phyloP scores from a whole-genome alignment of 1,139 yeast species.

The Lizanozyma gosingica region DNA sequence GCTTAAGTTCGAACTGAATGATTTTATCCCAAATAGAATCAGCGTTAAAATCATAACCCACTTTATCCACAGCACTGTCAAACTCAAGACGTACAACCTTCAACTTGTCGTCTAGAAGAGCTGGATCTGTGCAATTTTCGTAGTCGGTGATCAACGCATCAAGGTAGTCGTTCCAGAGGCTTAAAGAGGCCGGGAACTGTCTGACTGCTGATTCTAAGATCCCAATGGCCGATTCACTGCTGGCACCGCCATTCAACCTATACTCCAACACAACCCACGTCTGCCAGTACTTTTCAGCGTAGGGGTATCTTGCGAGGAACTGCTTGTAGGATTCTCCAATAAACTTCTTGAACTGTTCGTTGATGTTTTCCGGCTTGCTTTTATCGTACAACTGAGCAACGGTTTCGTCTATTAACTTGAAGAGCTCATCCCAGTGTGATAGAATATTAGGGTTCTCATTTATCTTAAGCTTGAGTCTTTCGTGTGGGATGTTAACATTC shows the following conservation, averaged over 20 bases:
- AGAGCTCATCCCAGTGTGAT: slow-evolving; percentile 22
- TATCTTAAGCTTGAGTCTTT: slow-evolving; percentile 2
- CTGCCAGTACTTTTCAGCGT: slow-evolving; percentile 15
- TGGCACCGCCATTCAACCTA: slow-evolving; percentile 11
- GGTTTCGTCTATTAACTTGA: slow-evolving; percentile 15
- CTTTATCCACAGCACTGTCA: slow-evolving; percentile 7
- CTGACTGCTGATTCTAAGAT: slow-evolving; percentile 7
- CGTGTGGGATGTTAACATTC: background rate
- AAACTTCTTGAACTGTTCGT: background rate
- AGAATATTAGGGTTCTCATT: slow-evolving; percentile 18
- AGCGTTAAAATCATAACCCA: slow-evolving; percentile 14
- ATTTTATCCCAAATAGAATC: slow-evolving; percentile 17
- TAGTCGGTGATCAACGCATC: slow-evolving; percentile 12
- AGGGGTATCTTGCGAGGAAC: slow-evolving; percentile 14
- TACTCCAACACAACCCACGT: slow-evolving; percentile 13
- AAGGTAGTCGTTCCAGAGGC: slow-evolving; percentile 16
- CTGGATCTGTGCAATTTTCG: slow-evolving; percentile 1
- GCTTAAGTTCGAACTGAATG: slow-evolving; percentile 11
- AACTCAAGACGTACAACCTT: background rate
- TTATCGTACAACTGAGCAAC: background rate
- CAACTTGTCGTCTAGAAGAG: slow-evolving; percentile 1
- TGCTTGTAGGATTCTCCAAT: slow-evolving; percentile 4
- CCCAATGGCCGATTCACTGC: background rate
- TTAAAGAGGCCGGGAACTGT: slow-evolving; percentile 10
- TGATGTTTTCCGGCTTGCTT: background rate